These are phyloP conservation scores for Malbranchea zuffiana DNA, from an alignment of 2,329 filamentous ascomycete genomes.

Conservation along the genomic window DNA sequence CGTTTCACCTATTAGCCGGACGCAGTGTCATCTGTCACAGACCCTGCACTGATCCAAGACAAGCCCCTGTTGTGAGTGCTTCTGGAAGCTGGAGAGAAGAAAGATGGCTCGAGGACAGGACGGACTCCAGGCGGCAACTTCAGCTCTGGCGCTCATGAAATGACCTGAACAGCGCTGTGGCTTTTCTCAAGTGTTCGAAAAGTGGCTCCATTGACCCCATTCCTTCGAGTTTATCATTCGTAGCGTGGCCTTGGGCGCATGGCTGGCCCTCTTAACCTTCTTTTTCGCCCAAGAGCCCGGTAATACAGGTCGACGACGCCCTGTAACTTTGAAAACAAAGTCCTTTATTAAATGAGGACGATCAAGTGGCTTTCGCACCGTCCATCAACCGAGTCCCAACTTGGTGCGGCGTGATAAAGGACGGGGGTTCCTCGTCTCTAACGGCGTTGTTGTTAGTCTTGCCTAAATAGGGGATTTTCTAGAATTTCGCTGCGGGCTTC, in stretches of 20 bases:
- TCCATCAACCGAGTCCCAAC: neutral
- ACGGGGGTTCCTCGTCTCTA: neutral
- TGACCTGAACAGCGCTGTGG: neutral
- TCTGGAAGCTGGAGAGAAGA: neutral
- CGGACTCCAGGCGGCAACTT: slow-evolving; percentile 1
- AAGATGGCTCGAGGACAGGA: neutral
- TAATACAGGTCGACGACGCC: too few species aligned
- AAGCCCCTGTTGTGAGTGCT: neutral
- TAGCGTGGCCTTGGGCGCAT: too few species aligned
- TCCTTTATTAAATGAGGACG: neutral
- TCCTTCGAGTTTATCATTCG: neutral
- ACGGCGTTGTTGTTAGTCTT: slow-evolving; percentile 6
- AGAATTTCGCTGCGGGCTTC: slow-evolving; percentile 9
- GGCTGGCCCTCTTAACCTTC: too few species aligned
- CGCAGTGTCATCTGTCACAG: slow-evolving; percentile 7
- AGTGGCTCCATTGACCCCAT: slow-evolving; percentile 4
- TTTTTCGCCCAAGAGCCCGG: too few species aligned
- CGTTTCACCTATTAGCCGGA: slow-evolving; percentile 11
- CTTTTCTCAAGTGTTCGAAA: slow-evolving; percentile 7
- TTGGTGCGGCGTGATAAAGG: neutral
- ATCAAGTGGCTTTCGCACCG: neutral
- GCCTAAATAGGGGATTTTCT: slow-evolving; percentile 9
- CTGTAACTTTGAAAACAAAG: slow-evolving; percentile 7
- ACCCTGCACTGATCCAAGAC: slow-evolving; percentile 4
- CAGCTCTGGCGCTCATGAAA: neutral